A percentile compares a stretch with the other conserved stretches of the same genome.
phyloP scores from a whole-genome alignment of 2,329 filamentous ascomycete genomes.

The Botrytis galanthina region DNA sequence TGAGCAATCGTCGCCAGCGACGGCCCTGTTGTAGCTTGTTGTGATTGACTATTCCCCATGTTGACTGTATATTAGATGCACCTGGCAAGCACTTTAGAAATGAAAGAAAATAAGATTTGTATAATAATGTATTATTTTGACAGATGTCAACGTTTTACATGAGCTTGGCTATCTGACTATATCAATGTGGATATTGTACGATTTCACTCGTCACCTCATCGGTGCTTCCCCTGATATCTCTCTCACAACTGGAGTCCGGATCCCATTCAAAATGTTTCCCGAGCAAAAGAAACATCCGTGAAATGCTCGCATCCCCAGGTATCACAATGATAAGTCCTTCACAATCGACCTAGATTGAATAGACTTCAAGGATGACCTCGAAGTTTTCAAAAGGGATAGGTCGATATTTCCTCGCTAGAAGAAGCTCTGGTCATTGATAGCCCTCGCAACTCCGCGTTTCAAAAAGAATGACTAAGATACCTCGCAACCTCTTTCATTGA shows the following conservation, averaged over 20 bases:
- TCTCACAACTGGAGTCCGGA: background rate
- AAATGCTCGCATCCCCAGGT: background rate
- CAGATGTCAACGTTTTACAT: constrained; percentile 1
- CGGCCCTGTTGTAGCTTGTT: background rate
- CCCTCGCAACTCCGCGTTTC: background rate
- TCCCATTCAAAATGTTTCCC: background rate
- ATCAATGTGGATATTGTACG: background rate
- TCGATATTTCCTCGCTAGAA: background rate
- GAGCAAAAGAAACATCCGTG: background rate
- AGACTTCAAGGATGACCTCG: background rate
- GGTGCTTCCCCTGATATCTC: background rate
- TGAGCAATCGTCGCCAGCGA: background rate
- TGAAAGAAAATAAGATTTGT: background rate
- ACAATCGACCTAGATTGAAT: background rate
- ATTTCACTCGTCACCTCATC: background rate
- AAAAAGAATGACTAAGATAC: background rate
- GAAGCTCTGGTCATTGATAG: background rate
- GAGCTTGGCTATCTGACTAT: background rate
- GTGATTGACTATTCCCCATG: background rate
- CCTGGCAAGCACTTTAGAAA: background rate
- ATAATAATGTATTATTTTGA: background rate
- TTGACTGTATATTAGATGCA: background rate
- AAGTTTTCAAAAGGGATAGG: background rate
- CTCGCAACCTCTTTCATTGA: constrained; percentile 4
- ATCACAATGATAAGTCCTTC: background rate